Conservation (phyloP, 2,329 filamentous ascomycete genomes). For the Aspergillus viridinutans region DNA sequence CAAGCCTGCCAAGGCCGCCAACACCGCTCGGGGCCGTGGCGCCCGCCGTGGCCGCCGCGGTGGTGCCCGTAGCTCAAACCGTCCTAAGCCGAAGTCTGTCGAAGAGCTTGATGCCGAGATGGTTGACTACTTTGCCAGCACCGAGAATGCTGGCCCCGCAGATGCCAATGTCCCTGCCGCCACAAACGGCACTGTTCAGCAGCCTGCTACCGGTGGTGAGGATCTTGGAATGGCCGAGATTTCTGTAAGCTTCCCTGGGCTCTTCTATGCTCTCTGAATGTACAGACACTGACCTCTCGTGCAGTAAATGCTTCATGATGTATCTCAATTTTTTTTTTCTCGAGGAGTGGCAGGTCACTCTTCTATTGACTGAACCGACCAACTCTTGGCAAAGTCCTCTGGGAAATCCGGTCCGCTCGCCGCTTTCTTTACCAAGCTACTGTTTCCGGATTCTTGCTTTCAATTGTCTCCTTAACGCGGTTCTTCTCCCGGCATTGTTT, state of each 20-base stretch:
- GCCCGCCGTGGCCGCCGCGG: conserved; percentile 46
- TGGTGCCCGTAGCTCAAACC: conserved; percentile 59
- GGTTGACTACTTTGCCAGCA: conserved; percentile 76
- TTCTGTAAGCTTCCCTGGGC: conserved; percentile 38
- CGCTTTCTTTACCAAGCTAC: conserved; percentile 6
- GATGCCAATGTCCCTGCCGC: conserved; percentile 39
- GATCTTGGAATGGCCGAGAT: conserved; percentile 57
- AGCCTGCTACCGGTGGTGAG: conserved; percentile 46
- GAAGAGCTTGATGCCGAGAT: conserved; percentile 97
- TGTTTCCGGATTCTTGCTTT: conserved; percentile 7
- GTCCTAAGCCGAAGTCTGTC: conserved; percentile 76
- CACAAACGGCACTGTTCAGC: conserved; percentile 45
- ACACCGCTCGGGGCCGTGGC: conserved; percentile 37
- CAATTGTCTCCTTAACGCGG: conserved; percentile 1
- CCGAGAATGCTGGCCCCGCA: conserved; percentile 36
- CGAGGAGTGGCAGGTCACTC: conserved; percentile 6
- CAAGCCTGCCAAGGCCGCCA: conserved; percentile 75
- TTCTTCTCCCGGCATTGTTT: conserved; percentile 4
- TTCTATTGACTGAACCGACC: background rate
- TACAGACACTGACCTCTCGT: background rate
- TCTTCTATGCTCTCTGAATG: background rate
- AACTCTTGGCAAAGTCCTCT: background rate
- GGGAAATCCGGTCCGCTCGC: conserved; percentile 1
- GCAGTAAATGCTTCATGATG: conserved; percentile 15
- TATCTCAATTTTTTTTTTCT: conserved; percentile 1